Conservation (phyloP, 108 stramenopile species). For the Hondaea fermentalgiana region DNA sequence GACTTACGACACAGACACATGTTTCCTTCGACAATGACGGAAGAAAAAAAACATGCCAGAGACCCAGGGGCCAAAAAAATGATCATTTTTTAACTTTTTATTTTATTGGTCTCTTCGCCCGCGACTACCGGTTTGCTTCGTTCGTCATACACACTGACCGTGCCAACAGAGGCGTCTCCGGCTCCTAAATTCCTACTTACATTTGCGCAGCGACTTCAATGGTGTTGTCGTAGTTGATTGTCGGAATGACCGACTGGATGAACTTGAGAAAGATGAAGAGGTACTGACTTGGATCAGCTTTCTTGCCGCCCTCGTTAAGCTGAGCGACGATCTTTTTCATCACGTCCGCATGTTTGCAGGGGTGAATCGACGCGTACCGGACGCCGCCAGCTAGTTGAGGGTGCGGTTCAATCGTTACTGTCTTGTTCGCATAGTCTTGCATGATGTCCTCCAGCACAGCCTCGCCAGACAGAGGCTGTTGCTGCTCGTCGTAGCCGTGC, state of each 20-base stretch:
- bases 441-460: constrained; percentile 97
- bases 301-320: constrained; percentile 53
- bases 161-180: not conserved
- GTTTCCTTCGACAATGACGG: not conserved
- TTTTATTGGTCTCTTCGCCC: not conserved
- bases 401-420: constrained; percentile 94
- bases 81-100: not conserved
- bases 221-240: constrained; percentile 98
- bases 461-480: constrained; percentile 65
- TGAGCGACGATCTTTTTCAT: constrained; percentile 93
- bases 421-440: constrained; percentile 90
- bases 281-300: constrained; percentile 54
- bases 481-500: constrained; percentile 72
- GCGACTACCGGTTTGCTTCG: not conserved
- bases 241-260: constrained; percentile 90
- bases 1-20: not conserved
- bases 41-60: not conserved
- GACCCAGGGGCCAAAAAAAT: too few relatives aligned
- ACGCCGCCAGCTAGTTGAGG: constrained; percentile 59
- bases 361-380: constrained; percentile 82
- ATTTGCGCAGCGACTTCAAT: constrained; percentile 64
- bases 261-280: constrained; percentile 98
- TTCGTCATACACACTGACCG: not conserved
- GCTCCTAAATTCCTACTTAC: not conserved
- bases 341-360: constrained; percentile 94